These are phyloP conservation scores for Verbena officinalis DNA, from an alignment of 257 asterid species.

Conservation along the genomic window DNA sequence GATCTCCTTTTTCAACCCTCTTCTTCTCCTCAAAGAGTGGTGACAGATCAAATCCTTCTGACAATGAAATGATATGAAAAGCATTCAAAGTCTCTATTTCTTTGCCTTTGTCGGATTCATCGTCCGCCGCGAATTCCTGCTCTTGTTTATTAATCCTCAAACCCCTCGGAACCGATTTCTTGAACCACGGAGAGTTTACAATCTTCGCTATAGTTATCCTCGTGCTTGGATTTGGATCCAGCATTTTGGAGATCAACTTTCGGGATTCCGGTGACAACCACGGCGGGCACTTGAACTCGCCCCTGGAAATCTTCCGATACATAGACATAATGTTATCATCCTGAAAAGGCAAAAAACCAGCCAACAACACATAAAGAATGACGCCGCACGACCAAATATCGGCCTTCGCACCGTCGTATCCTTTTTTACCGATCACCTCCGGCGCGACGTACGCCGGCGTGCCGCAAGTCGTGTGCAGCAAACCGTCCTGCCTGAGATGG, in stretches of 20 bases:
- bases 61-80: constrained; percentile 52
- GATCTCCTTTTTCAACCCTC: constrained; percentile 32
- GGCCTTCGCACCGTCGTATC: constrained; percentile 45
- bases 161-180: constrained; percentile 25
- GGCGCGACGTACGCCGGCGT: constrained; percentile 52
- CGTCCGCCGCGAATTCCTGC: constrained; percentile 23
- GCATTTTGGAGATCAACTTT: constrained; percentile 38
- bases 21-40: constrained; percentile 44
- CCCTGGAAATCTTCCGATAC: constrained; percentile 49
- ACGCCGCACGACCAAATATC: constrained; percentile 63
- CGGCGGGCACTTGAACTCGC: constrained; percentile 54
- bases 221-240: constrained; percentile 50
- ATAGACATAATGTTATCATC: constrained; percentile 40
- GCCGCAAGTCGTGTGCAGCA: constrained; percentile 45
- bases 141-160: constrained; percentile 20
- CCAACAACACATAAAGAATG: constrained; percentile 40
- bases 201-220: constrained; percentile 43
- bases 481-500: constrained; percentile 42
- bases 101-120: constrained; percentile 30
- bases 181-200: constrained; percentile 45
- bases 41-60: constrained; percentile 52
- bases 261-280: constrained; percentile 48
- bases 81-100: constrained; percentile 47
- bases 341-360: constrained; percentile 52
- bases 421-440: constrained; percentile 44